Evolutionary conservation across 345 rosid genomes (phyloP).

Genomic region (Salix dunnii): DNA sequence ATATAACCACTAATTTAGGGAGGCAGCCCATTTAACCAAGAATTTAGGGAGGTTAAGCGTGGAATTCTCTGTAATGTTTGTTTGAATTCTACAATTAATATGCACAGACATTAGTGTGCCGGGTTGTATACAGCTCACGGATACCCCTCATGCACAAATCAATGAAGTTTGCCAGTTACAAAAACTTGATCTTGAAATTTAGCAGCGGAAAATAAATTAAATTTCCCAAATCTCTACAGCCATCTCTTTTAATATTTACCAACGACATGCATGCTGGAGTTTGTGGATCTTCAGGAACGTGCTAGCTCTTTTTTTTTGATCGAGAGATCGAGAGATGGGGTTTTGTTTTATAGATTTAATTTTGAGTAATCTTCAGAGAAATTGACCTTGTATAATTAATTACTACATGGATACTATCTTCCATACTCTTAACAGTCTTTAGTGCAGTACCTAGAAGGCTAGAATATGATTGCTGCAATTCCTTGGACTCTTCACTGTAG

Average conservation of each 20-base stretch:
- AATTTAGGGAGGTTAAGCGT: background rate
- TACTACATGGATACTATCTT: background rate
- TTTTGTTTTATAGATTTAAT: background rate
- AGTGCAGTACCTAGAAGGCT: background rate
- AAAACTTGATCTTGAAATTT: background rate
- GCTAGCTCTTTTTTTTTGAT: no score
- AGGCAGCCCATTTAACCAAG: background rate
- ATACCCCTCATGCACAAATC: no score
- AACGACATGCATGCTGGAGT: background rate
- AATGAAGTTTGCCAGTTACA: no score
- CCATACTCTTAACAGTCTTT: background rate
- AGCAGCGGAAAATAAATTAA: background rate
- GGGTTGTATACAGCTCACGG: background rate
- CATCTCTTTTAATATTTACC: background rate
- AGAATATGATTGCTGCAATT: background rate
- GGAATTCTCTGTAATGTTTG: background rate
- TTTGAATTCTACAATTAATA: background rate
- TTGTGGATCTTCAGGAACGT: background rate
- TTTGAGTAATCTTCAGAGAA: background rate
- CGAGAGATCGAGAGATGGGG: no score
- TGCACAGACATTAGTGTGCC: background rate
- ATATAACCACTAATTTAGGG: no score
- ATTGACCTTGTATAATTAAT: no score
- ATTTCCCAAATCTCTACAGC: background rate
- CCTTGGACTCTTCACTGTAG: background rate